phyloP scores from a whole-genome alignment of 208 protist species.

The Trypanosoma boissoni region DNA sequence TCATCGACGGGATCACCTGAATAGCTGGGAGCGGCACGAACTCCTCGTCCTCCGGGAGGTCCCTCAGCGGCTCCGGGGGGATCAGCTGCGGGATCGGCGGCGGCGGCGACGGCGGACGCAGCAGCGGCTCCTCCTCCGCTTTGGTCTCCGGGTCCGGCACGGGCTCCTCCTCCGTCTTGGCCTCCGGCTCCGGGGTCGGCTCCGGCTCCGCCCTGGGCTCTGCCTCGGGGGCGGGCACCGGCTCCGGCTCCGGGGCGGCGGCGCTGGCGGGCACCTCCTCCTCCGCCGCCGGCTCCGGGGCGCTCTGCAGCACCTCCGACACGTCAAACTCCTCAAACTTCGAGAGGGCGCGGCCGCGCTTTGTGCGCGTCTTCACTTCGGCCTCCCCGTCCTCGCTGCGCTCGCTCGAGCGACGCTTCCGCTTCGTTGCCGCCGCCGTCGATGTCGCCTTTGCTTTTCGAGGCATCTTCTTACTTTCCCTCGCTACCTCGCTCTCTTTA shows the following conservation, averaged over 20 bases:
- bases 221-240: too few species aligned
- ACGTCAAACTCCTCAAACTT: slow-evolving; percentile 48
- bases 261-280: background rate
- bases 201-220: background rate
- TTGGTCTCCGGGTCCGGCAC: too few species aligned
- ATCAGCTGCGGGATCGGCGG: slow-evolving; percentile 19
- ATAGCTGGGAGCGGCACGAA: slow-evolving; percentile 66
- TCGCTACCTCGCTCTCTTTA: too few species aligned
- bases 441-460: slow-evolving; percentile 4
- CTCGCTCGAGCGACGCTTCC: slow-evolving; percentile 26
- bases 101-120: background rate
- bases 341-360: background rate
- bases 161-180: background rate
- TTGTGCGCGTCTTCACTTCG: slow-evolving; percentile 23
- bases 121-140: background rate
- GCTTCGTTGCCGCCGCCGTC: background rate
- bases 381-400: slow-evolving; percentile 25
- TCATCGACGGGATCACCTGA: slow-evolving; percentile 40
- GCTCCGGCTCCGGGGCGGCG: background rate
- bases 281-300: background rate
- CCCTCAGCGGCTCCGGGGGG: slow-evolving; percentile 20
- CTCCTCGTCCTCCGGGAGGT: slow-evolving; percentile 34
- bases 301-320: slow-evolving; percentile 20
- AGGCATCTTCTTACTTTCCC: background rate
- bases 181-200: background rate